Evolutionary conservation across 805 yeast genomes (phyloP), one percentile per base, ranked within the genome.

Genomic region (Cyberlindnera mycetangii): DNA sequence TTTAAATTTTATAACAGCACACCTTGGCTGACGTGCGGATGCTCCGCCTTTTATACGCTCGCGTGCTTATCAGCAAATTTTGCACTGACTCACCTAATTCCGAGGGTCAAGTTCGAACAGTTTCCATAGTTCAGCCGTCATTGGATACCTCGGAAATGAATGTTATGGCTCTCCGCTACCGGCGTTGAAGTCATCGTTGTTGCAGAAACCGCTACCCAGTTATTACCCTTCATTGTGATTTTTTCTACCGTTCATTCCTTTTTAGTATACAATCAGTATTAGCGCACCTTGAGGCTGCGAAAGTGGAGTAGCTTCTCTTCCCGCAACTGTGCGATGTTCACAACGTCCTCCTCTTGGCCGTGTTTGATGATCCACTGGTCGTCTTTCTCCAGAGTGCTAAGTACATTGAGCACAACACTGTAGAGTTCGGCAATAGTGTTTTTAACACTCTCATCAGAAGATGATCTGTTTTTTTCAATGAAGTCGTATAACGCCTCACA

Each of bases 401-500:
- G 42, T 16, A 71, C 49, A 50, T 72, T 74, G 35, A 71, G 43
- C n/a, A 72, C 64, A 6, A 67, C 64, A 14, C 65, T 45, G 52
- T 70, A 71, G 22, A 71, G 58, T 32, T 71, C 71, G 12, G 50
- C 48, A n/a, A 69, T 39, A 2, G 55, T 49, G 12, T 54, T 39
- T 17, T 47, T 32, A 20, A 44, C 24, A 3, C 33, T 43, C 18
- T 49, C 37, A 27, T 48, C 41, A 4, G 37, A 35, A 2, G 45
- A 12, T 16, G 35, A 4, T 31, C 41, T 45, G 45, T 51, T 48
- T n/a, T 61, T 57, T 28, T 51, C 49, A 33, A 72, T 71, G 48
- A 67, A 71, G 31, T 71, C 63, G 47, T 71, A 70, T 30, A 74
- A 46, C 4, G 76, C 61, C 46, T 73, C 75, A 20, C 66, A 58